phyloP scores from a whole-genome alignment of 2,329 filamentous ascomycete species.

The Aspergillus clavatus region DNA sequence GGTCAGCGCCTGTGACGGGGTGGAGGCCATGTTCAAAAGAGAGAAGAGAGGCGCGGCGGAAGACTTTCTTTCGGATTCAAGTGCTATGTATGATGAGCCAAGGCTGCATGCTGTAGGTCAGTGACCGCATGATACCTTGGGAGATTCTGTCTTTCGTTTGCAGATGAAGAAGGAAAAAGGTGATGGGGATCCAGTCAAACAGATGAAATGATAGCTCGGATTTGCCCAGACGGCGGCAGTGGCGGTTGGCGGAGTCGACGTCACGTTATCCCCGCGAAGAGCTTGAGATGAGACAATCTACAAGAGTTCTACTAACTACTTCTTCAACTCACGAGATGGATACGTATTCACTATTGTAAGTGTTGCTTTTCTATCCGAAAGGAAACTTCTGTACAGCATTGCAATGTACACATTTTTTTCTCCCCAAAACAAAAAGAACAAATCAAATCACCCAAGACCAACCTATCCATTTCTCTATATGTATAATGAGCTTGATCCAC shows the following conservation, averaged over 20 bases:
- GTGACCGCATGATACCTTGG: not conserved
- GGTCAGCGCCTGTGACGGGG: constrained; percentile 27
- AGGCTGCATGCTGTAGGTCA: not conserved
- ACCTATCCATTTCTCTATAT: constrained; percentile 8
- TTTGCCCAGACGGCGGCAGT: not conserved
- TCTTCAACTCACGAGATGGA: no score
- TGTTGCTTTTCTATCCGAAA: not conserved
- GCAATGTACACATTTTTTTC: not conserved
- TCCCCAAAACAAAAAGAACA: constrained; percentile 1
- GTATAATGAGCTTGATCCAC: constrained; percentile 7
- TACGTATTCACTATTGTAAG: not conserved
- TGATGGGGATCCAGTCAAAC: no score
- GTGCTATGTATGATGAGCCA: no score
- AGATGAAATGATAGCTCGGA: not conserved
- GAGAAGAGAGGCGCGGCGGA: no score
- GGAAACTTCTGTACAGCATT: not conserved
- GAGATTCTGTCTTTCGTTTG: not conserved
- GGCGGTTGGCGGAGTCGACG: not conserved
- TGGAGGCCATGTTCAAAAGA: constrained; percentile 29
- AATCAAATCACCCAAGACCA: no score
- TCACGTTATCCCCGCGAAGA: not conserved
- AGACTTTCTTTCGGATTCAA: no score
- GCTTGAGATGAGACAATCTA: no score
- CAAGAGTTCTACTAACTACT: no score
- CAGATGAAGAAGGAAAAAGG: not conserved